A percentile compares a stretch with the other conserved stretches of the same genome.
phyloP scores from a whole-genome alignment of 2,329 filamentous ascomycete species.

The Blastomyces silverae region DNA sequence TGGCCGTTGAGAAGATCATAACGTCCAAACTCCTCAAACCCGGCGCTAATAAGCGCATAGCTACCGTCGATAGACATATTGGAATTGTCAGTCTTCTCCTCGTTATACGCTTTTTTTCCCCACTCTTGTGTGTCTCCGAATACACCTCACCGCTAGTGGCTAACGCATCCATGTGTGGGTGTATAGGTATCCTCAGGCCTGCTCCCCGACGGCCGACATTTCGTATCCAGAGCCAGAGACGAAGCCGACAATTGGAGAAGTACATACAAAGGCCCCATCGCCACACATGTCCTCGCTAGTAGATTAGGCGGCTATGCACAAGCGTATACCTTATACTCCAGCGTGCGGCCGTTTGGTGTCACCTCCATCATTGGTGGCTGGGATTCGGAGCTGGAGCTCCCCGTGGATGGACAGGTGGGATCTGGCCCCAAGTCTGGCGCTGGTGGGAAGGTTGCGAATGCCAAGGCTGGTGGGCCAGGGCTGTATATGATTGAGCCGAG shows the following conservation, averaged over 20 bases:
- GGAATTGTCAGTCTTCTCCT: slow-evolving; percentile 63
- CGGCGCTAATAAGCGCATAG: slow-evolving; percentile 94
- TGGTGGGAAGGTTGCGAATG: slow-evolving; percentile 71
- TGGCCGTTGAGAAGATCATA: slow-evolving; percentile 95
- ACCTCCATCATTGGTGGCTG: slow-evolving; percentile 90
- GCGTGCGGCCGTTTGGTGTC: slow-evolving; percentile 92
- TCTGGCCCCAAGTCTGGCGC: slow-evolving; percentile 69
- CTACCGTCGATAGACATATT: slow-evolving; percentile 85
- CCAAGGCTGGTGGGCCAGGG: slow-evolving; percentile 78
- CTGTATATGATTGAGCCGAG: slow-evolving; percentile 99
- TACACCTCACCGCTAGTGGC: slow-evolving; percentile 14
- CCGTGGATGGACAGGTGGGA: slow-evolving; percentile 87
- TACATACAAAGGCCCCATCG: slow-evolving; percentile 91
- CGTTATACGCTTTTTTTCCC: slow-evolving; percentile 8
- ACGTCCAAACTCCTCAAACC: slow-evolving; percentile 92
- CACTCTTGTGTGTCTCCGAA: neutral
- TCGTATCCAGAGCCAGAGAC: slow-evolving; percentile 87
- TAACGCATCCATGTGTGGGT: neutral
- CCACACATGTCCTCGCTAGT: slow-evolving; percentile 76
- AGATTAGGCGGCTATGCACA: slow-evolving; percentile 95
- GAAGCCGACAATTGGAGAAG: slow-evolving; percentile 87
- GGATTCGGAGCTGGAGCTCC: slow-evolving; percentile 78
- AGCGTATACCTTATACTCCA: slow-evolving; percentile 95
- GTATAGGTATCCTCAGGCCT: slow-evolving; percentile 86
- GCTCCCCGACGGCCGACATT: slow-evolving; percentile 89